Evolutionary conservation across 495 filamentous ascomycete species (phyloP).

Genomic region (Tirmania nivea): DNA sequence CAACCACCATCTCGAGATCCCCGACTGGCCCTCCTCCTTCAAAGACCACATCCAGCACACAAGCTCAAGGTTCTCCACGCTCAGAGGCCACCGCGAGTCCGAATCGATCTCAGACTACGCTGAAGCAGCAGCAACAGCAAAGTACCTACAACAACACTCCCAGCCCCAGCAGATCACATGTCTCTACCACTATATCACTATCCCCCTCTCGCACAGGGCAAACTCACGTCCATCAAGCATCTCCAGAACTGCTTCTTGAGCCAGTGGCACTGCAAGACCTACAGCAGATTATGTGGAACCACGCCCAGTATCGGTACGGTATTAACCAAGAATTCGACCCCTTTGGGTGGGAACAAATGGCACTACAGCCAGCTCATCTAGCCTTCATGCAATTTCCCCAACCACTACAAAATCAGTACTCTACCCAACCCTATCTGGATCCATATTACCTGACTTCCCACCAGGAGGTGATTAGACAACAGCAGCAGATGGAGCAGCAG

Average conservation of each 20-base stretch:
- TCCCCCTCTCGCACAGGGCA: background rate
- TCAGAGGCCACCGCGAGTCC: background rate
- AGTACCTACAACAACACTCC: background rate
- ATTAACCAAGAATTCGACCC: background rate
- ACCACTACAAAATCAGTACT: background rate
- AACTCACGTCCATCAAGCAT: background rate
- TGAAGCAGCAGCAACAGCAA: background rate
- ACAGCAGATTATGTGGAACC: background rate
- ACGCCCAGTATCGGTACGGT: background rate
- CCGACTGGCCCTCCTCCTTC: background rate
- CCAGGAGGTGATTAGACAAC: constrained; percentile 10
- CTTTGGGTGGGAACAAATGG: background rate
- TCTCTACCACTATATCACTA: background rate
- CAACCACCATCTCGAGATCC: background rate
- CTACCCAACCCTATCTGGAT: background rate
- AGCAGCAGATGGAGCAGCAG: constrained; percentile 11
- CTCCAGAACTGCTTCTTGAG: background rate
- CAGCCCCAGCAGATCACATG: background rate
- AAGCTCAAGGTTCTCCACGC: background rate
- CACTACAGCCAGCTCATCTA: background rate
- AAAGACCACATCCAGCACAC: background rate
- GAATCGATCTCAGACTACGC: background rate
- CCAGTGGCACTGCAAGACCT: background rate
- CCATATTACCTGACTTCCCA: background rate
- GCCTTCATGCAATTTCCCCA: background rate